Percentiles rank a stretch among this genome's conserved stretches.
Evolutionary conservation across 257 asterid species (phyloP).

Genomic region (Salvia hispanica): DNA sequence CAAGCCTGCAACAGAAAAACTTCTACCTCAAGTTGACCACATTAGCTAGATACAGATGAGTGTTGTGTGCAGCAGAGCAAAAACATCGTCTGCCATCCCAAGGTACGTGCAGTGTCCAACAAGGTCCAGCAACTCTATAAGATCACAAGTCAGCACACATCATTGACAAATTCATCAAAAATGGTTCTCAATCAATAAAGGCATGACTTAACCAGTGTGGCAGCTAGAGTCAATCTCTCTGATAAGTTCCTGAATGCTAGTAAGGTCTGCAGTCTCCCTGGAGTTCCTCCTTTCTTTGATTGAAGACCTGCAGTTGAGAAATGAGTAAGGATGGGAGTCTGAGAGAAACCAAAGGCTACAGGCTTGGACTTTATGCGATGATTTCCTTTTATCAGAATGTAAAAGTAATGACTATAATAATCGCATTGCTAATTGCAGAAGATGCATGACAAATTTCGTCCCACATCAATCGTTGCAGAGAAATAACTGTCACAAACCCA

Average conservation of each 20-base stretch:
- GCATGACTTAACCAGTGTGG: slow-evolving; percentile 59
- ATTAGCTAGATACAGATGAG: slow-evolving; percentile 89
- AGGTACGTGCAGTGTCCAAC: slow-evolving; percentile 81
- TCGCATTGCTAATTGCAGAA: slow-evolving; percentile 5
- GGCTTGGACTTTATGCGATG: slow-evolving; percentile 7
- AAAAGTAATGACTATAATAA: slow-evolving; percentile 14
- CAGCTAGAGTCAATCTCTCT: slow-evolving; percentile 67
- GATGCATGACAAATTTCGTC: slow-evolving; percentile 5
- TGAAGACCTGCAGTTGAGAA: slow-evolving; percentile 59
- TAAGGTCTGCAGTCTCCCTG: slow-evolving; percentile 86
- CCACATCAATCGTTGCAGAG: slow-evolving; percentile 8
- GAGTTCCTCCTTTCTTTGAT: slow-evolving; percentile 87
- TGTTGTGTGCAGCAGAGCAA: slow-evolving; percentile 80
- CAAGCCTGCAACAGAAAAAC: not conserved
- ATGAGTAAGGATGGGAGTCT: slow-evolving; percentile 9
- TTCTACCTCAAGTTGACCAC: slow-evolving; percentile 81
- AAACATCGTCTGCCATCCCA: slow-evolving; percentile 95
- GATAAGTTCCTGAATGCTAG: slow-evolving; percentile 84
- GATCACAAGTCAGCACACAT: slow-evolving; percentile 31
- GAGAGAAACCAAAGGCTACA: slow-evolving; percentile 34
- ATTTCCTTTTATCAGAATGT: slow-evolving; percentile 6
- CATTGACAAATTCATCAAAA: slow-evolving; percentile 28
- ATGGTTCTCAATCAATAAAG: slow-evolving; percentile 24
- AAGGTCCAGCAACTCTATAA: slow-evolving; percentile 75
- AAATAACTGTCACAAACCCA: slow-evolving; percentile 21